Conservation (phyloP, 768 basidiomycete genomes). For the Termitomyces sp. region DNA sequence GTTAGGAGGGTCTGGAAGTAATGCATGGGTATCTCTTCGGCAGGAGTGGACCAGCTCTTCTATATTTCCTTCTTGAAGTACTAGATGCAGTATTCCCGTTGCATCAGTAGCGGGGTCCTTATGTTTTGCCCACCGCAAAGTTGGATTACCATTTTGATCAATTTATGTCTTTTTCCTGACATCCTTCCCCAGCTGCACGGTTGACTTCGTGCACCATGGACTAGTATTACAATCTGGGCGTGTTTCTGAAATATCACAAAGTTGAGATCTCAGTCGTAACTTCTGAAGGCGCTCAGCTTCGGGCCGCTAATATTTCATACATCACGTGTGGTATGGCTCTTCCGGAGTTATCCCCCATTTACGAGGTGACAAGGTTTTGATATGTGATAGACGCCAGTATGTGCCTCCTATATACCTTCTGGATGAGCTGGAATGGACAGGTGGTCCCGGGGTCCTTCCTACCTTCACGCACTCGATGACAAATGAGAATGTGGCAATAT, state of each 20-base stretch:
- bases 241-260: too few relatives aligned
- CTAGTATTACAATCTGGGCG: too few relatives aligned
- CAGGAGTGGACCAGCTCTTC: constrained; percentile 13
- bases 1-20: constrained; percentile 15
- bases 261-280: too few relatives aligned
- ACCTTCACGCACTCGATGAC: neutral
- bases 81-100: neutral
- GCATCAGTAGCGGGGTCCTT: neutral
- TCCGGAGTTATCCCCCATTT: too few relatives aligned
- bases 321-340: too few relatives aligned
- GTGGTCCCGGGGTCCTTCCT: neutral
- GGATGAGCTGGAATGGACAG: neutral
- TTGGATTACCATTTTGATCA: too few relatives aligned
- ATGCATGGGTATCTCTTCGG: constrained; percentile 19
- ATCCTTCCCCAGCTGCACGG: neutral
- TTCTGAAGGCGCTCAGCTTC: too few relatives aligned
- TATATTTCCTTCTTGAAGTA: neutral
- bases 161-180: neutral
- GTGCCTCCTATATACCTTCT: neutral
- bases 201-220: neutral
- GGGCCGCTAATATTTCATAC: too few relatives aligned
- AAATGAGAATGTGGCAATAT: constrained; percentile 35
- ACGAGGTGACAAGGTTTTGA: neutral
- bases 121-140: neutral
- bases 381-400: neutral